Conservation (phyloP, 352 stramenopile species). For the Vaucheria bursata region DNA sequence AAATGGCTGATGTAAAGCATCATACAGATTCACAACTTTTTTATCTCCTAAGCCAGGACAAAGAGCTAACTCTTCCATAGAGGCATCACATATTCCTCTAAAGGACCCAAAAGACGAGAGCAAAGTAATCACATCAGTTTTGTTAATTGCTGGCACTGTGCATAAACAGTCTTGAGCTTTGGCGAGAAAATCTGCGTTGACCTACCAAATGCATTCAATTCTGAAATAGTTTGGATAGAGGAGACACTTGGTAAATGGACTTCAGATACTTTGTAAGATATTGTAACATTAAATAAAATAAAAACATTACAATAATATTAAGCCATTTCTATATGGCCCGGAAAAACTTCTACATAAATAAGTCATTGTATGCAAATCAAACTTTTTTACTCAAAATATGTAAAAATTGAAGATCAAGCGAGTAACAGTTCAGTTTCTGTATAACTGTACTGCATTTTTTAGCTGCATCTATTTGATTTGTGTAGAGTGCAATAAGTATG, state of each 20-base stretch:
- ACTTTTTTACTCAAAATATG: no score
- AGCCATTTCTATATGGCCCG: no score
- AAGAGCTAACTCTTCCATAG: conserved; percentile 79
- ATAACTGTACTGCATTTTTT: no score
- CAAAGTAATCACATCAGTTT: conserved; percentile 84
- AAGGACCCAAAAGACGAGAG: conserved; percentile 80
- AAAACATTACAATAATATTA: background rate
- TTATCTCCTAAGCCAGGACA: conserved; percentile 85
- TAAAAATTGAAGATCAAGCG: no score
- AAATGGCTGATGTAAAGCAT: conserved; percentile 86
- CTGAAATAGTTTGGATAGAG: background rate
- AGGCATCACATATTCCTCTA: conserved; percentile 70
- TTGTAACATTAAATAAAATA: background rate
- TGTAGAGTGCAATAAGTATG: no score
- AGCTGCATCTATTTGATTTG: no score
- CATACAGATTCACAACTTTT: conserved; percentile 81
- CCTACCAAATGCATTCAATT: no score
- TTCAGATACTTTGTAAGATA: background rate
- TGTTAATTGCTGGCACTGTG: conserved; percentile 81
- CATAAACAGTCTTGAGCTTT: conserved; percentile 80
- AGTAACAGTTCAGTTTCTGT: no score
- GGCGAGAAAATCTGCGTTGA: conserved; percentile 69
- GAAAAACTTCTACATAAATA: no score
- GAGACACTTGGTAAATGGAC: background rate
- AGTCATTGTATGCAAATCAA: no score